Conservation (phyloP, 768 basidiomycete species). For the Suillus bovinus region DNA sequence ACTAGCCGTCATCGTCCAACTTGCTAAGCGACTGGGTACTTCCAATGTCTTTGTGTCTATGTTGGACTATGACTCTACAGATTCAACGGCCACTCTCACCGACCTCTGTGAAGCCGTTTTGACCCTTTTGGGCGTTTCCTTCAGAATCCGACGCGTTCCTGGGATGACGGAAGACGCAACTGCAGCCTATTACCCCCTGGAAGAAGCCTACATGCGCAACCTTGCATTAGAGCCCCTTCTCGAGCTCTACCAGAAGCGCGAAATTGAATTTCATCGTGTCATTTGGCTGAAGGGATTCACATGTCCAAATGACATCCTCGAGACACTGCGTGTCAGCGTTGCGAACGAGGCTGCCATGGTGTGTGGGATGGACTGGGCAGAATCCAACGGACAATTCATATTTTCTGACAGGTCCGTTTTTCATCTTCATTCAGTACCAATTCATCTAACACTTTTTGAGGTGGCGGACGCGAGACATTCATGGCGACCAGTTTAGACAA, state of each 20-base stretch:
- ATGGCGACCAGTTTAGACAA: constrained; percentile 97
- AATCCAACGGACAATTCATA: constrained; percentile 95
- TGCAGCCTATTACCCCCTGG: constrained; percentile 92
- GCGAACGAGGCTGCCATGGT: constrained; percentile 96
- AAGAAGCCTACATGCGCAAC: constrained; percentile 94
- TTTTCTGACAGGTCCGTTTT: constrained; percentile 87
- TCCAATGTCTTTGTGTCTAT: constrained; percentile 95
- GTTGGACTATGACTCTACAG: constrained; percentile 94
- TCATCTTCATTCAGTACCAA: constrained; percentile 2
- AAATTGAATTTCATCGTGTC: constrained; percentile 85
- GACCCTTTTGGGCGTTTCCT: constrained; percentile 90
- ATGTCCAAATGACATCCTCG: constrained; percentile 96
- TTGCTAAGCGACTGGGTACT: constrained; percentile 87
- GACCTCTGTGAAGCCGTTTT: constrained; percentile 96
- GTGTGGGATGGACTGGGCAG: constrained; percentile 99
- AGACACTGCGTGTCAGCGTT: constrained; percentile 89
- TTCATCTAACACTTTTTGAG: constrained; percentile 37
- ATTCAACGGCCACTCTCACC: constrained; percentile 91
- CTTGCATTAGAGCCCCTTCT: constrained; percentile 87
- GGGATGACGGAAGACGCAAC: constrained; percentile 89
- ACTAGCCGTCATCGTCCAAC: constrained; percentile 95
- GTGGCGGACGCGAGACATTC: constrained; percentile 97
- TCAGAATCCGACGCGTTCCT: constrained; percentile 87
- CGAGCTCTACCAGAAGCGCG: constrained; percentile 75
- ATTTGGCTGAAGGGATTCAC: constrained; percentile 99